Evolutionary conservation across 2,329 filamentous ascomycete species (phyloP).

Genomic region (Thelonectria blattea): DNA sequence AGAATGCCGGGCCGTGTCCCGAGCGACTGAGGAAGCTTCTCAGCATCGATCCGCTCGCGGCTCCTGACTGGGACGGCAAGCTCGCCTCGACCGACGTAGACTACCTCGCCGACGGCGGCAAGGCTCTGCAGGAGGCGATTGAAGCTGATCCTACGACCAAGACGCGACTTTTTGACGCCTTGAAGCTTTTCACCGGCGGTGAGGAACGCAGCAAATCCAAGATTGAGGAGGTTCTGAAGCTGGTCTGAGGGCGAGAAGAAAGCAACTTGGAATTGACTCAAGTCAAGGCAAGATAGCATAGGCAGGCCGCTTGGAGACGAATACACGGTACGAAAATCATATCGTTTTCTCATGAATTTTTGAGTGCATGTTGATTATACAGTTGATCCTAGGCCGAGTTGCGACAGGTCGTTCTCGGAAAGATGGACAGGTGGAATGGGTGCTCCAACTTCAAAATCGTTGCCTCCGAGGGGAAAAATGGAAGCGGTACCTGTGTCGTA

Average conservation of each 20-base stretch:
- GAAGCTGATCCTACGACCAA: conserved; percentile 45
- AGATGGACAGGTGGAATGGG: no score
- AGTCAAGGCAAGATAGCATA: no score
- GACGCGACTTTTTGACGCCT: conserved; percentile 46
- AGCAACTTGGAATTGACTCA: background rate
- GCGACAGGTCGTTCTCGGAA: no score
- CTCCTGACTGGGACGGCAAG: conserved; percentile 46
- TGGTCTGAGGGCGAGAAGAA: conserved; percentile 4
- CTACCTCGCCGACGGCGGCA: conserved; percentile 54
- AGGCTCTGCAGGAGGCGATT: conserved; percentile 50
- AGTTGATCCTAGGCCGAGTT: no score
- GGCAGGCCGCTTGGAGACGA: no score
- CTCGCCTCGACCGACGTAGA: conserved; percentile 49
- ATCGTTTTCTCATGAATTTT: no score
- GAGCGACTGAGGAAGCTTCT: conserved; percentile 44
- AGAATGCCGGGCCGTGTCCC: conserved; percentile 41
- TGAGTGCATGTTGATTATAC: no score
- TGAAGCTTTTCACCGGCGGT: conserved; percentile 49
- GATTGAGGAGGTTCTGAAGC: conserved; percentile 41
- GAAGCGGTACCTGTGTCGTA: background rate
- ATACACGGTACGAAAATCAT: no score
- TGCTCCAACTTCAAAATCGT: no score
- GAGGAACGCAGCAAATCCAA: conserved; percentile 47
- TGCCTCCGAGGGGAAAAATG: background rate
- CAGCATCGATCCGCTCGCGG: conserved; percentile 48